Percentiles rank a stretch among this genome's conserved stretches.
Evolutionary conservation across 768 basidiomycete genomes (phyloP).

Genomic region (Tulasnella sp.): DNA sequence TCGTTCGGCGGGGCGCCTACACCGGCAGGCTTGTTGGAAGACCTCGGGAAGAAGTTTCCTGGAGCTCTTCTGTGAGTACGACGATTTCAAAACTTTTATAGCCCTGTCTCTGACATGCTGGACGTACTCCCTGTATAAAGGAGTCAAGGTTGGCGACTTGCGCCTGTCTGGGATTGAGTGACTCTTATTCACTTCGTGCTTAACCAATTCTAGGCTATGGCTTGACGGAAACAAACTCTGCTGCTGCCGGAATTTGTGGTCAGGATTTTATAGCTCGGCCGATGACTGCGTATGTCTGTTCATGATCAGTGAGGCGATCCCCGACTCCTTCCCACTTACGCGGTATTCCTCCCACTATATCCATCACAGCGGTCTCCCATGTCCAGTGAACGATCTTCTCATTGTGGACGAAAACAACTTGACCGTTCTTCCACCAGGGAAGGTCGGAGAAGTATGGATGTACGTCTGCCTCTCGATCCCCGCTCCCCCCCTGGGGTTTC

Average conservation of each 20-base stretch:
- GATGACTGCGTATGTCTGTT: slow-evolving; percentile 41
- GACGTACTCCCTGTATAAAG: background rate
- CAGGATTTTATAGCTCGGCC: slow-evolving; percentile 52
- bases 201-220: slow-evolving; percentile 42
- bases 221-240: slow-evolving; percentile 54
- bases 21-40: slow-evolving; percentile 21
- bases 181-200: background rate
- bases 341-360: slow-evolving; percentile 8
- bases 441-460: slow-evolving; percentile 29
- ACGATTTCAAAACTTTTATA: background rate
- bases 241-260: slow-evolving; percentile 49
- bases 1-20: slow-evolving; percentile 29
- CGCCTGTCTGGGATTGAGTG: background rate
- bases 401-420: slow-evolving; percentile 34
- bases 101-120: background rate
- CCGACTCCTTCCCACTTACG: background rate
- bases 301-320: background rate
- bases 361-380: slow-evolving; percentile 43
- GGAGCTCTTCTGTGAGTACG: slow-evolving; percentile 20
- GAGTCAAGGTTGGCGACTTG: background rate
- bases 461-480: background rate
- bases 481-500: too few species aligned
- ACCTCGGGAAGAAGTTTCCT: slow-evolving; percentile 21
- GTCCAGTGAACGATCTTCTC: slow-evolving; percentile 49
- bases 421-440: background rate